Evolutionary conservation across 345 rosid species (phyloP), one percentile per base, ranked within the genome.

Genomic region (Syzygium oleosum): DNA sequence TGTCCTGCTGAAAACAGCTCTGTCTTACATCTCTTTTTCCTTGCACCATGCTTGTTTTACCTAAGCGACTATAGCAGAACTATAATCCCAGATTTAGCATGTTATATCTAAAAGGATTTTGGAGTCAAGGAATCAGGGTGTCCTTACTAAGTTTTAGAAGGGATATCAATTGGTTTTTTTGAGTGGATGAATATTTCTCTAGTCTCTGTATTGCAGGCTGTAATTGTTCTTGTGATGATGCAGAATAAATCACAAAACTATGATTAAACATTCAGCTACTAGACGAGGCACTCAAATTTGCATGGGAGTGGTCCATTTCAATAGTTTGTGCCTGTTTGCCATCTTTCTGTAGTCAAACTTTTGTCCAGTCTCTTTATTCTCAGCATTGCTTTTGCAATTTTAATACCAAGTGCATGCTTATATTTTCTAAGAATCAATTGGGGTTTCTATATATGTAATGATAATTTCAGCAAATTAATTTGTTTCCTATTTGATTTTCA

Each of bases 401-500:
- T 41, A 4, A 9, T 13, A 23, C 80, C 25, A 73, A 73, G 17
- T 34, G 80, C 43, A 41, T 19, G 23, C 6, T 16, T 15, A 2
- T 13, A 5, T 49, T n/a, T 19, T 6, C 3, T 27, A 61, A 61
- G 13, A 6, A 13, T 12, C 65, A 59, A 59, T 59, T 68, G 80
- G 49, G 80, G 4, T 41, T 25, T 34, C 80, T 73, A 14, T 34
- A 19, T 73, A 68, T 73, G 80, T 73, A 9, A 17, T 73, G 80
- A 34, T 73, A 73, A 55, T 43, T 84, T 61, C 53, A 53, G 83
- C 46, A n/a, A 34, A 87, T 22, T 58, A 84, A 88, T 15, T 51
- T 73, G 17, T 23, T 46, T 87, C 84, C 77, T 31, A 68, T 89
- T 84, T 87, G 85, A 79, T 84, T 85, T 91, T 84, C 93, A 98